phyloP scores from a whole-genome alignment of 441 rosid species.

The Erysimum pusillum region DNA sequence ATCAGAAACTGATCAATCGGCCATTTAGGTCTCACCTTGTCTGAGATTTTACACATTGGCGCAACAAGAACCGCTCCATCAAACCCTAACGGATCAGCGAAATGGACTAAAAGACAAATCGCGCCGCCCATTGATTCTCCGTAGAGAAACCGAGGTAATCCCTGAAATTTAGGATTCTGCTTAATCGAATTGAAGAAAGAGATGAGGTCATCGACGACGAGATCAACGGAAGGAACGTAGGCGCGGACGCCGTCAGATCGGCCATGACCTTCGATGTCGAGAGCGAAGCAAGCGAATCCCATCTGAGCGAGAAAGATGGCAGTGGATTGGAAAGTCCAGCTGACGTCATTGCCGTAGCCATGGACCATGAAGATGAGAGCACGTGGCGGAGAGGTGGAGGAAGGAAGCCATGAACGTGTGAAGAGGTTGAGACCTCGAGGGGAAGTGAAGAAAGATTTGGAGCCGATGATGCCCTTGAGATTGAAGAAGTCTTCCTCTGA shows the following conservation, averaged over 20 bases:
- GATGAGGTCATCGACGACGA: slow-evolving; percentile 68
- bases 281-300: slow-evolving; percentile 83
- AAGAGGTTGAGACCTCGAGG: slow-evolving; percentile 80
- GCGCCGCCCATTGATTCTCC: slow-evolving; percentile 97
- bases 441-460: slow-evolving; percentile 68
- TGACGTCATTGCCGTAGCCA: slow-evolving; percentile 84
- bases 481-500: slow-evolving; percentile 71
- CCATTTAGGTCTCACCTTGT: slow-evolving; percentile 78
- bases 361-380: slow-evolving; percentile 83
- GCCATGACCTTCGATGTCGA: slow-evolving; percentile 90
- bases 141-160: slow-evolving; percentile 67
- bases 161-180: slow-evolving; percentile 47
- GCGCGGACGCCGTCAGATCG: slow-evolving; percentile 74
- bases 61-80: slow-evolving; percentile 79
- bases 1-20: slow-evolving; percentile 69
- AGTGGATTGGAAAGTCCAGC: slow-evolving; percentile 87
- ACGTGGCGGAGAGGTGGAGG: slow-evolving; percentile 56
- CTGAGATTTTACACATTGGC: slow-evolving; percentile 89
- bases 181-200: slow-evolving; percentile 63
- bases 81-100: slow-evolving; percentile 62
- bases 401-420: slow-evolving; percentile 78
- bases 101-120: slow-evolving; percentile 66
- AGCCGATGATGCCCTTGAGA: slow-evolving; percentile 64
- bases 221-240: slow-evolving; percentile 77
- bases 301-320: slow-evolving; percentile 75